Evolutionary conservation across 495 filamentous ascomycete genomes (phyloP), one percentile per base, ranked within the genome.

Genomic region (Penicillium cinerascens): DNA sequence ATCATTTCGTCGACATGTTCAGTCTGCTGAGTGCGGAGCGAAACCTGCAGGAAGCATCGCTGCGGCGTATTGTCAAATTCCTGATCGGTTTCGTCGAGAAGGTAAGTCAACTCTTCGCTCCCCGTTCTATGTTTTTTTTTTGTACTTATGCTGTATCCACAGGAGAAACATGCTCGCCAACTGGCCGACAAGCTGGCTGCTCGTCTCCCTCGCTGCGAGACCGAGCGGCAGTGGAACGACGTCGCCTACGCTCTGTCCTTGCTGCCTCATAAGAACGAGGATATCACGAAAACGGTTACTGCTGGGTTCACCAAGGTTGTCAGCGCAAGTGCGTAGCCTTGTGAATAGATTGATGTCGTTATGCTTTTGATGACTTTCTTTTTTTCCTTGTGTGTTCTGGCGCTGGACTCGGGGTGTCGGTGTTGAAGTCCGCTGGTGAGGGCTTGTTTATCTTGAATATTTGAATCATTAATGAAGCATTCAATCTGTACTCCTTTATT

Each of bases 1-100:
- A 99, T 61, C 92, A 99, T 69, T 99, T 97, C 65, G 90, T 97
- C 10, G 95, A 99, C 61, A 99, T 99, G 89, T 99, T 99, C 70
- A 91, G 87, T 59, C 63, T 97, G 61, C 69, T 99, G 42, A 91
- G 88, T 40, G 88, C 90, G 0, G 92, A 95, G 58, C 79, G 78
- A 41, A 82, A 80, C 27, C 74, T 99, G 51, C 87, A 92, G 42
- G 92, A 96, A 67, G 87, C 91, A 49, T 79, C 86, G 9, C 81
- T 99, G 53, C 83, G 79, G 60, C 79, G 88, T 58, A 93, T 99
- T 46, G 75, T 97, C 39, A 90, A 91, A 65, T 99, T 99, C 72
- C 68, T 99, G 60, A 82, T 93, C 38, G 88, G 88, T 1, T 97
- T 99, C 63, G 87, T 99, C 50, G 95, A 99, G 65, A 99, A 97